Evolutionary conservation across 768 basidiomycete genomes (phyloP).

Genomic region (Hericium rajendrae): DNA sequence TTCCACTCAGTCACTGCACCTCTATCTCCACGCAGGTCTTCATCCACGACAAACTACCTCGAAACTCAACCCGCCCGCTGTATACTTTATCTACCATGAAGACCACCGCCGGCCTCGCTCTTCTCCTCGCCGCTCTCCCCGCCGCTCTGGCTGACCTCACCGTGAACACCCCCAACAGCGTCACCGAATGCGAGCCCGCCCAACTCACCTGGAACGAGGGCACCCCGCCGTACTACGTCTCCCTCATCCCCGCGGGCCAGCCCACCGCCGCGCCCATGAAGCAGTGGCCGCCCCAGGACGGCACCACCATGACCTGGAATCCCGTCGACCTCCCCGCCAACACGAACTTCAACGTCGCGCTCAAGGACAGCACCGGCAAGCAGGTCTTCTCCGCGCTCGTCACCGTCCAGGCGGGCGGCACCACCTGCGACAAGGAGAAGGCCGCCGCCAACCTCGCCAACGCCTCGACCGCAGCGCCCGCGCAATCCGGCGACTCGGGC

Average conservation of each 20-base stretch:
- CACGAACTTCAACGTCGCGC: slow-evolving; percentile 33
- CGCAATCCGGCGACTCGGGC: not conserved
- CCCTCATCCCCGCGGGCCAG: slow-evolving; percentile 27
- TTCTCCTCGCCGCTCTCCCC: not conserved
- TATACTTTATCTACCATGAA: not conserved
- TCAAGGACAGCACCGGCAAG: slow-evolving; percentile 50
- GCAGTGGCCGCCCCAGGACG: slow-evolving; percentile 35
- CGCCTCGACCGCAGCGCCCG: not conserved
- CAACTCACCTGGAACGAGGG: slow-evolving; percentile 44
- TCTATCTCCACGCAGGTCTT: no score
- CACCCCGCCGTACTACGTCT: slow-evolving; percentile 43
- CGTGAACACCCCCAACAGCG: not conserved
- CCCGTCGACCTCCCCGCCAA: slow-evolving; percentile 34
- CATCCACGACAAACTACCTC: no score
- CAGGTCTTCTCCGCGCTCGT: slow-evolving; percentile 42
- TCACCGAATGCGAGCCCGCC: slow-evolving; percentile 35
- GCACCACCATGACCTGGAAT: slow-evolving; percentile 39
- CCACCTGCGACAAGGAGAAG: not conserved
- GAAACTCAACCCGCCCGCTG: no score
- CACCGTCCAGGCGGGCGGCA: slow-evolving; percentile 26
- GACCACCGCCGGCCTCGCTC: not conserved
- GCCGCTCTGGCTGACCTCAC: not conserved
- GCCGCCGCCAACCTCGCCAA: not conserved
- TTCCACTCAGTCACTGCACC: no score
- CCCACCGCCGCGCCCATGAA: slow-evolving; percentile 31